Conservation (phyloP, 352 stramenopile genomes). For the Phytopythium aichiense region DNA sequence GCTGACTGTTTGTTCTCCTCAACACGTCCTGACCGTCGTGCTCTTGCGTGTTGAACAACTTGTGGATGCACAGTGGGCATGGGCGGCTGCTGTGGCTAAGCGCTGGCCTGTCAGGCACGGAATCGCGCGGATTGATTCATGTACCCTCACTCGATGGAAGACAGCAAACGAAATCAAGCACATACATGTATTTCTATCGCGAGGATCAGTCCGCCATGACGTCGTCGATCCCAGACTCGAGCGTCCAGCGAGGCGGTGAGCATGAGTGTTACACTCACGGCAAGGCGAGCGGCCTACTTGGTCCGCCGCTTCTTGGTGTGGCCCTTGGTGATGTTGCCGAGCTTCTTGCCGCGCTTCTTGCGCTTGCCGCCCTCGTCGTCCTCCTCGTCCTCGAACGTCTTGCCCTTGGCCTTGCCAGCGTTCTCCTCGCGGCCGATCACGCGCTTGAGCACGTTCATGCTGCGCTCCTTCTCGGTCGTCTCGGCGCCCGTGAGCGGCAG, state of each 20-base stretch:
- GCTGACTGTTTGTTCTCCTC: slow-evolving; percentile 1
- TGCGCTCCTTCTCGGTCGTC: slow-evolving; percentile 75
- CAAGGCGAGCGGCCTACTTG: slow-evolving; percentile 26
- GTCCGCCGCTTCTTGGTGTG: slow-evolving; percentile 55
- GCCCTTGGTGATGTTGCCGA: slow-evolving; percentile 77
- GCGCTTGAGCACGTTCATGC: slow-evolving; percentile 72
- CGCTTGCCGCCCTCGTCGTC: slow-evolving; percentile 44
- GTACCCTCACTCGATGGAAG: background rate
- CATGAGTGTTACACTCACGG: background rate
- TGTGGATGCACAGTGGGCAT: slow-evolving; percentile 29
- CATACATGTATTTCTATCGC: slow-evolving; percentile 21
- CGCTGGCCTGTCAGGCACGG: background rate
- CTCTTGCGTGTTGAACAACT: background rate
- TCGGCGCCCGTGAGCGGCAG: slow-evolving; percentile 67
- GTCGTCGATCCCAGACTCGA: no score
- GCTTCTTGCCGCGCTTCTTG: slow-evolving; percentile 62
- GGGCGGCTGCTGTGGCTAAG: slow-evolving; percentile 46
- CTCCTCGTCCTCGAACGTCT: slow-evolving; percentile 47
- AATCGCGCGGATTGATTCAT: background rate
- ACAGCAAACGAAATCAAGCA: background rate
- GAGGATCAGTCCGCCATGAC: slow-evolving; percentile 2
- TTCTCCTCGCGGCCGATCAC: slow-evolving; percentile 78
- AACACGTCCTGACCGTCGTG: background rate
- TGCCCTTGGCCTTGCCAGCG: slow-evolving; percentile 69
- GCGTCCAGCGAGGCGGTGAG: no score